Conservation (phyloP, 305 asterid species). For the Withania somnifera region DNA sequence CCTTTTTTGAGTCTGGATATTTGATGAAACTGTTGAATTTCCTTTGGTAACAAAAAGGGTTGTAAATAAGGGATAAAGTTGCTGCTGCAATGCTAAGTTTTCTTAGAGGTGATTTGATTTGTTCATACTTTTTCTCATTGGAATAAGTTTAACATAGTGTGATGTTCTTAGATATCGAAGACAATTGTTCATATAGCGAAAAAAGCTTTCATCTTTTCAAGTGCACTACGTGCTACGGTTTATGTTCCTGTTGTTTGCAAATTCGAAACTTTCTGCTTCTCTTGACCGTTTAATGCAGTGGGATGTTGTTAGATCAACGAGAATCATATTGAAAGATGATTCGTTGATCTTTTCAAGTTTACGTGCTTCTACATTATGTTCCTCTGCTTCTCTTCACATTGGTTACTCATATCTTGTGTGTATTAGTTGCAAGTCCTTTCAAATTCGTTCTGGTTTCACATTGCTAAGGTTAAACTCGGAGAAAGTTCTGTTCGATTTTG, state of each 20-base stretch:
- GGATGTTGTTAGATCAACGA: neutral
- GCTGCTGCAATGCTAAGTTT: neutral
- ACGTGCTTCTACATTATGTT: neutral
- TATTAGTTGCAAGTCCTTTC: neutral
- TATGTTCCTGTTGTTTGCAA: neutral
- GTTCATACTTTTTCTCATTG: neutral
- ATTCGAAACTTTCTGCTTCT: neutral
- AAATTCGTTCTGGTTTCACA: neutral
- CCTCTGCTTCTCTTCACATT: neutral
- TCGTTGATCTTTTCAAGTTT: neutral
- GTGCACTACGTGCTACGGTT: neutral
- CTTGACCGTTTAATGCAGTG: neutral
- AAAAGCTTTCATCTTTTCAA: neutral
- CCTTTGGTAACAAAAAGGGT: neutral
- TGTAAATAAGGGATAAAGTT: neutral
- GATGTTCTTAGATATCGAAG: neutral
- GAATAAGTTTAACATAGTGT: neutral
- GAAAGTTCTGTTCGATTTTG: neutral
- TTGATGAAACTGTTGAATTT: slow-evolving; percentile 1
- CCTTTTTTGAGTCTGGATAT: neutral
- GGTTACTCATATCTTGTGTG: neutral
- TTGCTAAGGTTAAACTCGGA: neutral
- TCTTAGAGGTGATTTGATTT: neutral
- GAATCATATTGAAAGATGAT: neutral
- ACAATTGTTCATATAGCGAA: neutral